phyloP scores from a whole-genome alignment of 257 asterid species.

The Mitragyna speciosa region DNA sequence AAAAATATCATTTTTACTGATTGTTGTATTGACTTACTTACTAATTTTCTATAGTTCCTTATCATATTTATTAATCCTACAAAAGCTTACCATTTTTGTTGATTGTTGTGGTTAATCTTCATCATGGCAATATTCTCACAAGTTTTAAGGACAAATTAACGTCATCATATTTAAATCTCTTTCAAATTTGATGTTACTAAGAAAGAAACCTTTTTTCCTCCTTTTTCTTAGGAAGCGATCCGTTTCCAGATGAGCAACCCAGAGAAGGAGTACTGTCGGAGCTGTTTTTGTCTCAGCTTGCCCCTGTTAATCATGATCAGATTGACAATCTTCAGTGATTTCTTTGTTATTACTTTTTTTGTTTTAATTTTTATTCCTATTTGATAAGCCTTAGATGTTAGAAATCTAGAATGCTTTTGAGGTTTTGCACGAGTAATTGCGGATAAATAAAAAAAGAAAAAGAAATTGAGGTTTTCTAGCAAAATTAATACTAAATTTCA shows the following conservation, averaged over 20 bases:
- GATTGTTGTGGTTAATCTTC: too few relatives aligned
- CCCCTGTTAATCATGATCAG: conserved; percentile 49
- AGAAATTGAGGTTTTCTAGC: neutral
- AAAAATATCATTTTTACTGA: too few relatives aligned
- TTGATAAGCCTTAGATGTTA: neutral
- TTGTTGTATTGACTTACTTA: too few relatives aligned
- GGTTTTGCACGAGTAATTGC: neutral
- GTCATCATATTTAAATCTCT: too few relatives aligned
- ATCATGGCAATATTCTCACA: too few relatives aligned
- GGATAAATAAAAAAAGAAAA: neutral
- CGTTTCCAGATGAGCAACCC: conserved; percentile 53
- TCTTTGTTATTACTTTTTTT: neutral
- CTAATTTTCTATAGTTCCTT: too few relatives aligned
- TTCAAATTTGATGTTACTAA: neutral
- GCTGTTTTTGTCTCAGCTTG: conserved; percentile 59
- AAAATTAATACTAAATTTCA: neutral
- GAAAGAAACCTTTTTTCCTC: neutral
- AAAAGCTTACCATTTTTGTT: too few relatives aligned
- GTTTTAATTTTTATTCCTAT: neutral
- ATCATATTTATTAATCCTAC: too few relatives aligned
- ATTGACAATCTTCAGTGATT: conserved; percentile 1
- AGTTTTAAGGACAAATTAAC: neutral
- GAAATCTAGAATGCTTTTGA: neutral
- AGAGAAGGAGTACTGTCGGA: conserved; percentile 71
- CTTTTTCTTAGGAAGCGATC: conserved; percentile 38